Evolutionary conservation across 1,284 basidiomycete genomes (phyloP).

Genomic region (Heterobasidion parviporum): DNA sequence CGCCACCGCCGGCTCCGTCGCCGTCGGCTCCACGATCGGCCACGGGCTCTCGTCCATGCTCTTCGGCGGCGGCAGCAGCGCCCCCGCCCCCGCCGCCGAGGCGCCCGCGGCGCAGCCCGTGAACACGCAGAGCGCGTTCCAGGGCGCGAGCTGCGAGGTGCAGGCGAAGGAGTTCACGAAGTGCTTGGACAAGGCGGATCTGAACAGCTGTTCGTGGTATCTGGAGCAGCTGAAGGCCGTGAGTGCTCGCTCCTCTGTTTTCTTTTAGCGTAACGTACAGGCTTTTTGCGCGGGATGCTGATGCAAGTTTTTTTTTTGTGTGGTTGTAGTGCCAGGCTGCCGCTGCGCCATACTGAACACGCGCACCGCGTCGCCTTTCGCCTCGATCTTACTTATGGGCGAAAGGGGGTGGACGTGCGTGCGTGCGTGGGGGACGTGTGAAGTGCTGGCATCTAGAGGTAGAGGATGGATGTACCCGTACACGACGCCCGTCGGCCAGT

Average conservation of each 20-base stretch:
- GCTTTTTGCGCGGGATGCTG: not conserved
- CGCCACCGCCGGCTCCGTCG: slow-evolving; percentile 82
- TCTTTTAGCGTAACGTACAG: too few relatives aligned
- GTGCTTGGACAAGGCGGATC: slow-evolving; percentile 71
- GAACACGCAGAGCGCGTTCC: slow-evolving; percentile 35
- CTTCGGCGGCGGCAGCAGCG: slow-evolving; percentile 54
- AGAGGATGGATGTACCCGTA: too few relatives aligned
- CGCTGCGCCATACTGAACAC: slow-evolving; percentile 49
- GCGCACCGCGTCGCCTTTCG: not conserved
- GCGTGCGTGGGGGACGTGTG: too few relatives aligned
- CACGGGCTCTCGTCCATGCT: slow-evolving; percentile 82
- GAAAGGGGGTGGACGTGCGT: not conserved
- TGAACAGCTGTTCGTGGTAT: slow-evolving; percentile 73
- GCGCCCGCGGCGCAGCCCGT: slow-evolving; percentile 35
- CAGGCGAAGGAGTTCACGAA: slow-evolving; percentile 76
- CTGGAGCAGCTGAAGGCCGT: slow-evolving; percentile 80
- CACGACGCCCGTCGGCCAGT: too few relatives aligned
- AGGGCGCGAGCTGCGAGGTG: slow-evolving; percentile 48
- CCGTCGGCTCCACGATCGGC: slow-evolving; percentile 76
- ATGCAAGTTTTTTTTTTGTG: slow-evolving; percentile 7
- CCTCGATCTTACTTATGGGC: not conserved
- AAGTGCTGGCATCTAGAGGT: too few relatives aligned
- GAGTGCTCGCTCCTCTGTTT: slow-evolving; percentile 20
- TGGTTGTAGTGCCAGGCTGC: slow-evolving; percentile 63
- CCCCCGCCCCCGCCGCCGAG: slow-evolving; percentile 25